These are phyloP conservation scores for Chernovozyma aurita DNA, from an alignment of 1,139 yeast species.

Conservation along the genomic window DNA sequence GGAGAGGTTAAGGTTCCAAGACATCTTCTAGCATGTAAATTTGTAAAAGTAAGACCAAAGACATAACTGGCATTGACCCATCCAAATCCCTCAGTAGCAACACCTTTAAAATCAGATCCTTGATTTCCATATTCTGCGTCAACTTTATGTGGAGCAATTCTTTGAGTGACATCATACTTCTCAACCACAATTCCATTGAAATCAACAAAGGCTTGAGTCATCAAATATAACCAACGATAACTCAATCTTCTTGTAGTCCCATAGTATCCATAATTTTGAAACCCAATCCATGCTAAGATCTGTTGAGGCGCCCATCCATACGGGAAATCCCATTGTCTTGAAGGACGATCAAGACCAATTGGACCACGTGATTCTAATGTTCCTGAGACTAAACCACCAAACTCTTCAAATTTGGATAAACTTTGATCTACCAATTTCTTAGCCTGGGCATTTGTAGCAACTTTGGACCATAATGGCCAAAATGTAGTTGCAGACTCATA, in stretches of 20 bases:
- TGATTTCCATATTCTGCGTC: constrained; percentile 98
- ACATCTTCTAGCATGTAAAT: constrained; percentile 67
- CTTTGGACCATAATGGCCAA: constrained; percentile 90
- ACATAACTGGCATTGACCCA: constrained; percentile 92
- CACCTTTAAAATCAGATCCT: constrained; percentile 89
- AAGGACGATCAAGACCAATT: constrained; percentile 65
- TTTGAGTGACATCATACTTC: constrained; percentile 84
- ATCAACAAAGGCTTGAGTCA: constrained; percentile 90
- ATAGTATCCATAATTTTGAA: constrained; percentile 65
- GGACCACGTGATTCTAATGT: constrained; percentile 74
- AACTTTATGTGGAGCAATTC: constrained; percentile 84
- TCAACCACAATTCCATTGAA: constrained; percentile 95
- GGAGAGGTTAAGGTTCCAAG: constrained; percentile 85
- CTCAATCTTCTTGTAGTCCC: constrained; percentile 68
- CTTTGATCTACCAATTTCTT: constrained; percentile 52
- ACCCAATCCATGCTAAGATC: constrained; percentile 88
- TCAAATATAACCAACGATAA: constrained; percentile 84
- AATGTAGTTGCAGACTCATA: constrained; percentile 89
- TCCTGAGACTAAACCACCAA: constrained; percentile 89
- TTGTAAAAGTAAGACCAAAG: constrained; percentile 68
- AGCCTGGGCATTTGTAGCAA: constrained; percentile 74
- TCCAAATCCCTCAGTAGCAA: constrained; percentile 94
- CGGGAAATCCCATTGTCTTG: constrained; percentile 98
- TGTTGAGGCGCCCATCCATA: constrained; percentile 99
- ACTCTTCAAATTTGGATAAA: constrained; percentile 70